Base-by-base conservation (phyloP, 208 protist species). In the Kentomonas sorsogonicus region DNA sequence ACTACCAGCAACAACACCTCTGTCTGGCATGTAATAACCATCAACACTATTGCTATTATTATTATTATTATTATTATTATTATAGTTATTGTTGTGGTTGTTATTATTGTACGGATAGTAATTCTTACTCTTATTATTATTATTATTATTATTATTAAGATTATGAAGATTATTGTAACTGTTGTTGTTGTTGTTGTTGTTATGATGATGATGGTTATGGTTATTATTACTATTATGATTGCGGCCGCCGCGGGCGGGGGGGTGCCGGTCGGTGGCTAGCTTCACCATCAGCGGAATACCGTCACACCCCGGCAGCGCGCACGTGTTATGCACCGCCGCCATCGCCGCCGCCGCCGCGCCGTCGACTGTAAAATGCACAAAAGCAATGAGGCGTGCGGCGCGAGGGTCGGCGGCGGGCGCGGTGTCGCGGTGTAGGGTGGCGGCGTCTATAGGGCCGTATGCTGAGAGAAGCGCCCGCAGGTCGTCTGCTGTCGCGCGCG, bases 251-350 rank as follows among this genome's bases (percentile, higher is more conserved):
- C 54, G 48, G 23, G 51, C 25, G 47, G 13, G 45, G 0, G 31
- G 33, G 61, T 9, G 43, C 52, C 36, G 52, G 34, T n/a, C 53
- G 26, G 59, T 41, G 4, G 55, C 47, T 5, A 79, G 69, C 56
- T 81, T 81, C 38, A 38, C 68, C 75, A 83, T 77, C 1, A 83
- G 63, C 0, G 76, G 76, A 0, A 83, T 51, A 22, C 72, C 72
- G n/a, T 36, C 31, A 56, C 76, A 83, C 44, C 38, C 43, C 31
- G 9, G 13, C 29, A 83, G 73, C 36, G 76, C 59, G 16, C 44
- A 63, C 15, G 71, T 73, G 64, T 74, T 60, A 68, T 83, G 76
- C 60, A 79, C 46, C 31, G 29, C 58, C 27, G 55, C 43, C 34
- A 76, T 29, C 23, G 71, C 76, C 0, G 31, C 18, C 61, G 68